These are phyloP conservation scores for Pseudotsuga menziesii DNA, from an alignment of 75 land plant species.

Conservation along the genomic window DNA sequence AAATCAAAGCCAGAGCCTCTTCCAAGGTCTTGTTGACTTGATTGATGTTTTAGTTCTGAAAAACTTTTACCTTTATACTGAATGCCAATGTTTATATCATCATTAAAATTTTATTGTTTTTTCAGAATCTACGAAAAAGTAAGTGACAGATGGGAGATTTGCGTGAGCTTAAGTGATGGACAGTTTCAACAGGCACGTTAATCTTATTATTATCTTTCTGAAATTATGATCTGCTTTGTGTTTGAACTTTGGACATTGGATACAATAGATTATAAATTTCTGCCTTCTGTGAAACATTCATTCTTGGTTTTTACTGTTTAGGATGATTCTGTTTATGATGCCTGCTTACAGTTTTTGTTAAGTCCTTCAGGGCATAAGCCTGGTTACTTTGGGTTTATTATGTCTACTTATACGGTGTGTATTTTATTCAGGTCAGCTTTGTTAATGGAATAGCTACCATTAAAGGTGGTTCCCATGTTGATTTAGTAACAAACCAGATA, in stretches of 20 bases:
- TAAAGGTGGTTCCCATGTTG: slow-evolving; percentile 96
- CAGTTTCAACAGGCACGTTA: slow-evolving; percentile 92
- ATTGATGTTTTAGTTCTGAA: background rate
- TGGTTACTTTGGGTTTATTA: background rate
- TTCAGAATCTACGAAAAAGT: slow-evolving; percentile 64
- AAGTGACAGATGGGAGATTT: slow-evolving; percentile 92
- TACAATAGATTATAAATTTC: no score
- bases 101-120: background rate
- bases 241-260: background rate
- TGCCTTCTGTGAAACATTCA: background rate
- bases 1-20: slow-evolving; percentile 47
- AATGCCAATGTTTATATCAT: background rate
- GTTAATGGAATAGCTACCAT: slow-evolving; percentile 90
- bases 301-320: slow-evolving; percentile 7
- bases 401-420: background rate
- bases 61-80: background rate
- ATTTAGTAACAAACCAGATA: slow-evolving; percentile 78
- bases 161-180: slow-evolving; percentile 86
- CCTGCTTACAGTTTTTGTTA: background rate
- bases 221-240: background rate
- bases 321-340: background rate
- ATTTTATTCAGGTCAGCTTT: slow-evolving; percentile 87
- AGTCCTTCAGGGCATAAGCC: background rate
- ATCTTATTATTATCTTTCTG: background rate
- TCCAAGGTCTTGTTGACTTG: slow-evolving; percentile 36